These are phyloP conservation scores for Chlorella sp. DNA, from an alignment of 139 green algal species.

Conservation along the genomic window DNA sequence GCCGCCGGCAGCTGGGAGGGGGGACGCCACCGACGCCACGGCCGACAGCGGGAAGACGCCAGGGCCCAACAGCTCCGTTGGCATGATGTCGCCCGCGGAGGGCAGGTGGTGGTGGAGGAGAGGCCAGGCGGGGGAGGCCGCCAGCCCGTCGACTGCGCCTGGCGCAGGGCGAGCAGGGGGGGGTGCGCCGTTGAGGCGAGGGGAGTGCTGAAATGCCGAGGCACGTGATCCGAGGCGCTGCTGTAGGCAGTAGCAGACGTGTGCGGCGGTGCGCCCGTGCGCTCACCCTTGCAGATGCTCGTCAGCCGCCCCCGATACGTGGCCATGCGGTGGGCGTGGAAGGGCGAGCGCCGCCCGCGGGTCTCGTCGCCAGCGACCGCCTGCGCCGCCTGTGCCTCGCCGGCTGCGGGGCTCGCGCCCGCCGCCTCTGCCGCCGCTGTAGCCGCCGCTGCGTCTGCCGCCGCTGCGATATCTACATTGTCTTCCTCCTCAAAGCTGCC, in stretches of 20 bases:
- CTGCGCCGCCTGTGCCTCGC: background rate
- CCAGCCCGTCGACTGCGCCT: background rate
- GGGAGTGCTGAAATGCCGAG: background rate
- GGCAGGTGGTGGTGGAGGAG: slow-evolving; percentile 13
- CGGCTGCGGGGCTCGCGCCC: background rate
- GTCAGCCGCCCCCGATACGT: slow-evolving; percentile 27
- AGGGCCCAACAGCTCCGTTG: slow-evolving; percentile 23
- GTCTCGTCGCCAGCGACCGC: background rate
- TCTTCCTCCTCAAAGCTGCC: slow-evolving; percentile 9
- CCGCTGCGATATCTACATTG: slow-evolving; percentile 3
- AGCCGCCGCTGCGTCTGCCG: background rate
- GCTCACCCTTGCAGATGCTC: slow-evolving; percentile 27
- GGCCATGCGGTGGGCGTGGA: slow-evolving; percentile 32
- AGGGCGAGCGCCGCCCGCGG: background rate
- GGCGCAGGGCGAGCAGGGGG: background rate
- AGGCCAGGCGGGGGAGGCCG: slow-evolving; percentile 2
- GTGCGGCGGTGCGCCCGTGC: background rate
- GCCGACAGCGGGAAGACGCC: slow-evolving; percentile 29
- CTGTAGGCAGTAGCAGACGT: background rate
- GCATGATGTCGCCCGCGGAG: slow-evolving; percentile 6
- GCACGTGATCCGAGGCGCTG: background rate
- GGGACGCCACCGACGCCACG: background rate
- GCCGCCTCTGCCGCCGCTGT: background rate
- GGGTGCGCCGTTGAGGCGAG: background rate
- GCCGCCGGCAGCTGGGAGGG: background rate